phyloP scores from a whole-genome alignment of 2,329 filamentous ascomycete species.

The Epichloe uncinata region DNA sequence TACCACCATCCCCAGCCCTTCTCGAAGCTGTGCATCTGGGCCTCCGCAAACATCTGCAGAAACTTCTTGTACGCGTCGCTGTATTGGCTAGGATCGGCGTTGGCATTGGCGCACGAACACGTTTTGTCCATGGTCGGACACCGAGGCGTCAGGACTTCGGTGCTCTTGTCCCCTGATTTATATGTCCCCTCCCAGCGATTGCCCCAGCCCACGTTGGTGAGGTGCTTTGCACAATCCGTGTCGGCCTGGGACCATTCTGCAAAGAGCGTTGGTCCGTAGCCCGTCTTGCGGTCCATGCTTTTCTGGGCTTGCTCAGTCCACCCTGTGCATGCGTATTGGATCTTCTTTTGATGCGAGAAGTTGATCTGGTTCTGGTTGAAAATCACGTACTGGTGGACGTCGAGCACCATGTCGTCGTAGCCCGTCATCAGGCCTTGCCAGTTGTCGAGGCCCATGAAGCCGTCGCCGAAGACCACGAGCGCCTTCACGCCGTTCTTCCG shows the following conservation, averaged over 20 bases:
- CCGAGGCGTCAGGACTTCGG: conserved; percentile 51
- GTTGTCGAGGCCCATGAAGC: conserved; percentile 80
- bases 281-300: conserved; percentile 59
- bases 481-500: conserved; percentile 63
- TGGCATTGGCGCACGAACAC: conserved; percentile 66
- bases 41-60: conserved; percentile 80
- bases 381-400: conserved; percentile 97
- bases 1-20: conserved; percentile 97
- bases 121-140: conserved; percentile 55
- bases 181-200: conserved; percentile 88
- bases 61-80: conserved; percentile 68
- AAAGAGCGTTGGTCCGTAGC: conserved; percentile 87
- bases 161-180: conserved; percentile 48
- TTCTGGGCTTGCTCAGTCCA: conserved; percentile 70
- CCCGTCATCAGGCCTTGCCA: conserved; percentile 76
- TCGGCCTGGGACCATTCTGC: conserved; percentile 98
- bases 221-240: conserved; percentile 75
- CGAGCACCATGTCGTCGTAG: conserved; percentile 65
- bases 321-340: conserved; percentile 73
- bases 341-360: conserved; percentile 68
- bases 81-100: conserved; percentile 57
- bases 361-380: conserved; percentile 85
- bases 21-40: conserved; percentile 92
- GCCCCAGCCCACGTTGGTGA: conserved; percentile 83
- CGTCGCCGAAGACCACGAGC: conserved; percentile 77